phyloP scores from a whole-genome alignment of 2,329 filamentous ascomycete genomes.

The Thermothelomyces thermophilus region DNA sequence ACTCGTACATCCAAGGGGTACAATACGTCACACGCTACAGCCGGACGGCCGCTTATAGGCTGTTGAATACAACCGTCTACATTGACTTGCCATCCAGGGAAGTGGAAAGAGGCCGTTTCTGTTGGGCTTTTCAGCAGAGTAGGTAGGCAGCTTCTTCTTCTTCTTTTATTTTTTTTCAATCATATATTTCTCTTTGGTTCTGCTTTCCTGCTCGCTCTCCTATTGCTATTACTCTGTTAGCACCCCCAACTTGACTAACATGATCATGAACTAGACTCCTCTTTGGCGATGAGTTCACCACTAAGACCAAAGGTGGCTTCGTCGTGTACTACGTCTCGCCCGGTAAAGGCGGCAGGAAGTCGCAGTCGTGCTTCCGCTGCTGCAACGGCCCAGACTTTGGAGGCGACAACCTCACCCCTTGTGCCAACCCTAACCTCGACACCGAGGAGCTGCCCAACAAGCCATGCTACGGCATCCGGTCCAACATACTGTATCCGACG shows the following conservation, averaged over 20 bases:
- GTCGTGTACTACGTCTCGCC: conserved; percentile 41
- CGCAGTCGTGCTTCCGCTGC: conserved; percentile 35
- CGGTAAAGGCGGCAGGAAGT: conserved; percentile 31
- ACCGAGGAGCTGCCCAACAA: background rate
- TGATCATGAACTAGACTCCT: conserved; percentile 26
- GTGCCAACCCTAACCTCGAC: conserved; percentile 3
- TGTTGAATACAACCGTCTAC: too few species aligned
- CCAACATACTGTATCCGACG: conserved; percentile 35
- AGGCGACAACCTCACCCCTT: conserved; percentile 1
- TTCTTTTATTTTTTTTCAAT: too few species aligned
- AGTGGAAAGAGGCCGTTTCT: too few species aligned
- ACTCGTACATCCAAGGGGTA: too few species aligned
- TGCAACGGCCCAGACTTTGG: conserved; percentile 7
- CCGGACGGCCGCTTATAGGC: too few species aligned
- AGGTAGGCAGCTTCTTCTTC: too few species aligned
- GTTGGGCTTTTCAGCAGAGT: too few species aligned
- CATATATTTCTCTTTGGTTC: too few species aligned
- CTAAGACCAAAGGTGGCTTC: conserved; percentile 36
- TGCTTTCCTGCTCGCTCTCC: too few species aligned
- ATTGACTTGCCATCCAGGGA: too few species aligned
- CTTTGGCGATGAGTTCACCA: conserved; percentile 36
- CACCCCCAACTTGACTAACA: background rate
- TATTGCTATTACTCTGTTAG: background rate
- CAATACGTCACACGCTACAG: too few species aligned
- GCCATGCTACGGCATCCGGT: conserved; percentile 5